Conservation (phyloP, 129 eudicot species). For the Deinandra increscens region DNA sequence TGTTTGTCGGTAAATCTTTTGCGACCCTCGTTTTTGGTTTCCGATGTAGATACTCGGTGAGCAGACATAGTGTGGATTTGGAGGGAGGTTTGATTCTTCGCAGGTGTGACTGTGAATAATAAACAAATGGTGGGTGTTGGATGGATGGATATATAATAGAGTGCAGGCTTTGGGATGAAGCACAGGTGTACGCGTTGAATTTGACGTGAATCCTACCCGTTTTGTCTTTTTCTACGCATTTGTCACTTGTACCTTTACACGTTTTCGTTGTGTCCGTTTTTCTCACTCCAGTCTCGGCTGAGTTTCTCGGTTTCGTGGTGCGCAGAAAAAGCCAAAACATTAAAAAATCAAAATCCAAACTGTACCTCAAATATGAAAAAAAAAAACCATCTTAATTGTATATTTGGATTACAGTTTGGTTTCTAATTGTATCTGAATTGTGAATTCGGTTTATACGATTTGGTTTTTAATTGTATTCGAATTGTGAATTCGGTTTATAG, state of each 20-base stretch:
- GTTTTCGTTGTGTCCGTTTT: slow-evolving; percentile 15
- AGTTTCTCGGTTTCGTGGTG: too few species aligned
- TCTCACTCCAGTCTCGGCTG: slow-evolving; percentile 10
- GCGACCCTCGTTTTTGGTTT: slow-evolving; percentile 32
- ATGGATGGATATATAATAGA: background rate
- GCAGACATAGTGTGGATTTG: slow-evolving; percentile 6
- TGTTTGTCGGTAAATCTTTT: slow-evolving; percentile 56
- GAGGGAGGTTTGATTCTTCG: background rate
- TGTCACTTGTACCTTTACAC: slow-evolving; percentile 28
- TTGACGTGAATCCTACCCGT: slow-evolving; percentile 28
- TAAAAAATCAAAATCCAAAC: too few species aligned
- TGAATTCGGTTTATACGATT: too few species aligned
- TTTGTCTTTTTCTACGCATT: slow-evolving; percentile 29
- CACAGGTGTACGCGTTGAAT: slow-evolving; percentile 40
- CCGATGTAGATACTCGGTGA: slow-evolving; percentile 4
- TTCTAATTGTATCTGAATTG: too few species aligned
- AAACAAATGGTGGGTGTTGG: slow-evolving; percentile 6
- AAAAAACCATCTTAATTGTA: too few species aligned
- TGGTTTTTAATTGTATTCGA: too few species aligned
- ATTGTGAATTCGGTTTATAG: too few species aligned
- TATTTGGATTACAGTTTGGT: too few species aligned
- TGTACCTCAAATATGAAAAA: too few species aligned
- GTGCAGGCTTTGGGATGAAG: slow-evolving; percentile 9
- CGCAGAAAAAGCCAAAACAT: too few species aligned
- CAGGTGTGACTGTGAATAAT: slow-evolving; percentile 2